Percentiles rank a stretch among this genome's conserved stretches.
phyloP scores from a whole-genome alignment of 257 asterid species.

The Capsicum rhomboideum region DNA sequence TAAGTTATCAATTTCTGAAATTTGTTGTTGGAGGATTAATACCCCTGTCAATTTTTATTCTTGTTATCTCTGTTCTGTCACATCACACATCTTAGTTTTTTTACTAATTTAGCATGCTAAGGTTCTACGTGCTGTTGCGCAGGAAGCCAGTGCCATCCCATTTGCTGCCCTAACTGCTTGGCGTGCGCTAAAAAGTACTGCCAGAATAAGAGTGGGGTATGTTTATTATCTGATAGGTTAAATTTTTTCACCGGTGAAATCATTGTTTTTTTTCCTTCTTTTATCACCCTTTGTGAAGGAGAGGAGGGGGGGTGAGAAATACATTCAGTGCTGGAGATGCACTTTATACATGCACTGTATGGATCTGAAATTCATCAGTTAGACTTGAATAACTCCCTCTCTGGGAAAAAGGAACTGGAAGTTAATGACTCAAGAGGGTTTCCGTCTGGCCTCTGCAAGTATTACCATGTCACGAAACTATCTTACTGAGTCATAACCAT shows the following conservation, averaged over 20 bases:
- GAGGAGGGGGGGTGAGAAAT: not conserved
- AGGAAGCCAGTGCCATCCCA: constrained; percentile 99
- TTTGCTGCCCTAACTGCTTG: constrained; percentile 99
- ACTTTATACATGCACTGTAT: not conserved
- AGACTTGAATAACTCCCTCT: not conserved
- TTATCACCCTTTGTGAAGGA: not conserved
- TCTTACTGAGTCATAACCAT: not conserved
- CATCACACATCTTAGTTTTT: not conserved
- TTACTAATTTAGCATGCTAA: not conserved
- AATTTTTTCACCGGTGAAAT: not conserved
- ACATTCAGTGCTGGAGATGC: not conserved
- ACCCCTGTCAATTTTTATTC: not conserved
- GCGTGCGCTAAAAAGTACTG: constrained; percentile 92
- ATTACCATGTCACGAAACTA: not conserved
- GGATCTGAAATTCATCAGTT: not conserved
- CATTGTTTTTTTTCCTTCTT: not conserved
- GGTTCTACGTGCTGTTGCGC: constrained; percentile 4
- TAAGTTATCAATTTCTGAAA: not conserved
- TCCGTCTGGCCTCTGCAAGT: not conserved
- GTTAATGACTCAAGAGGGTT: not conserved
- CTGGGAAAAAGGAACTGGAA: not conserved
- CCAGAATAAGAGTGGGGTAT: constrained; percentile 71
- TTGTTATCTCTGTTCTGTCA: not conserved
- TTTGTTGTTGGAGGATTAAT: not conserved
- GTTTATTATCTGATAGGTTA: constrained; percentile 1